Base-by-base conservation (phyloP, 345 rosid genomes). In the Citrus cavaleriei region DNA sequence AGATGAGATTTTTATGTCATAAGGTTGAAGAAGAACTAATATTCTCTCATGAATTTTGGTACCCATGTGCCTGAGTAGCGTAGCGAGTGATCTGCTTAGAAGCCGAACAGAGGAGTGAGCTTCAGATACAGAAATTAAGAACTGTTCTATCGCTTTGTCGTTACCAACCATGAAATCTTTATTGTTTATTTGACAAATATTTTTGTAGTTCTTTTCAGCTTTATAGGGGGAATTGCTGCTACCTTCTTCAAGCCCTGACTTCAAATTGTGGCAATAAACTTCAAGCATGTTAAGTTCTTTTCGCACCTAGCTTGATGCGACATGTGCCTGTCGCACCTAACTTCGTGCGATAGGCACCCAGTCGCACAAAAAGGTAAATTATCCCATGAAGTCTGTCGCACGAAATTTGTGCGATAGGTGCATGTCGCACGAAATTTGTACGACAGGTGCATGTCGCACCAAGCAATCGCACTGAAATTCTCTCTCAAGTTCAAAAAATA, bases 251-350 rank as follows among this genome's bases (percentile, higher is more conserved):
- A 96, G 91, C 0, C 93, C 93, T 0, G 92, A 91, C 77, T 93
- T 96, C 81, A 96, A 87, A 70, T 87, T 84, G 57, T 88, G 95
- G 64, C 97, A 93, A 60, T 91, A 91, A 76, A 91, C 84, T 81
- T 96, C 98, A 38, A 96, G 98, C 81, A 86, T 91, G 80, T 88
- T 90, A 62, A 96, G 97, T 76, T 96, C n/a, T n/a, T n/a, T n/a
- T n/a, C n/a, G n/a, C n/a, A n/a, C n/a, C n/a, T n/a, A n/a, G n/a
- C n/a, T n/a, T n/a, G n/a, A n/a, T n/a, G n/a, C n/a, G n/a, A n/a
- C n/a, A n/a, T n/a, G n/a, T n/a, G n/a, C n/a, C n/a, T n/a, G n/a
- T n/a, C n/a, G n/a, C n/a, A n/a, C n/a, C n/a, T n/a, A n/a, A n/a
- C n/a, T n/a, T n/a, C n/a, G n/a, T n/a, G n/a, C n/a, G n/a, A n/a